Percentiles rank a stretch among this genome's conserved stretches.
Conservation (phyloP, 23 red algal genomes). For the Gracilaria gracilis region DNA sequence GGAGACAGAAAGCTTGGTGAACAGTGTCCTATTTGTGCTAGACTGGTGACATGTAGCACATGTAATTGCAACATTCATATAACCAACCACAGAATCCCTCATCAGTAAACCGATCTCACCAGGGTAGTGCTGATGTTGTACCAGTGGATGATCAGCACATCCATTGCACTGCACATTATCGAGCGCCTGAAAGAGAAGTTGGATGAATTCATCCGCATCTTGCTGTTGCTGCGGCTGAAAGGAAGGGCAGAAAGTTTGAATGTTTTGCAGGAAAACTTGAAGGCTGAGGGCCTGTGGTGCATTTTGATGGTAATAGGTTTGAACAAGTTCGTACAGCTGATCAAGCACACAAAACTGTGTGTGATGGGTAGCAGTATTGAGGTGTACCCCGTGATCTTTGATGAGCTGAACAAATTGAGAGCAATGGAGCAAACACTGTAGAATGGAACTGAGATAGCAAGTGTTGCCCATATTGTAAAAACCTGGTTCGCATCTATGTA, state of each 20-base stretch:
- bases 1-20: conserved; percentile 1
- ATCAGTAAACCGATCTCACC: not conserved
- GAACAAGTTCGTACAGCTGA: not conserved
- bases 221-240: not conserved
- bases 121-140: not conserved
- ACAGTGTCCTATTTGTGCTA: not conserved
- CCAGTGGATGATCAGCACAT: not conserved
- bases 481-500: conserved; percentile 19
- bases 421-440: conserved; percentile 19
- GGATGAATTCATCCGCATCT: conserved; percentile 19
- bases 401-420: not conserved
- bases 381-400: not conserved
- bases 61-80: not conserved
- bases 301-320: not conserved
- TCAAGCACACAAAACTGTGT: not conserved
- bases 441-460: not conserved
- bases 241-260: not conserved
- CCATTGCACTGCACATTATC: not conserved
- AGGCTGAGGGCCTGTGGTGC: not conserved
- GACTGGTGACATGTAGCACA: not conserved
- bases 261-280: not conserved
- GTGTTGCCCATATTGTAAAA: conserved; percentile 19
- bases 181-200: not conserved
- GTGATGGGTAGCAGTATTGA: not conserved
- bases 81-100: not conserved